A percentile compares a stretch with the other conserved stretches of the same genome.
These are phyloP conservation scores for Cyathus striatus DNA, from an alignment of 768 basidiomycete genomes.

Conservation along the genomic window DNA sequence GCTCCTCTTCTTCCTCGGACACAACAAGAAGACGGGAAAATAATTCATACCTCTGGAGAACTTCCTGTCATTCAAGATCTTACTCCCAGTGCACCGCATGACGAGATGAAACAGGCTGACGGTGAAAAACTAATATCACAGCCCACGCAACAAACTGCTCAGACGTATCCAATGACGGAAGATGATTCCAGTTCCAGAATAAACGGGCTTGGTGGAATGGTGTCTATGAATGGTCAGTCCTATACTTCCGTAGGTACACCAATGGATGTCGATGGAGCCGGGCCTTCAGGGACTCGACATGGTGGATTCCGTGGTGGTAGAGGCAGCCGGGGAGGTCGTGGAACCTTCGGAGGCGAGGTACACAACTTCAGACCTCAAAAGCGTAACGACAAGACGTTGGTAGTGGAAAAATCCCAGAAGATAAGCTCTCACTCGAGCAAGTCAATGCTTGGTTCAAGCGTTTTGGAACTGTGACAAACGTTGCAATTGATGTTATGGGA, in stretches of 20 bases:
- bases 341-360: constrained; percentile 61
- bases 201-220: not conserved
- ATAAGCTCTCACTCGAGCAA: constrained; percentile 69
- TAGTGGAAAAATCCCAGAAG: constrained; percentile 90
- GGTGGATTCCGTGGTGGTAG: constrained; percentile 32
- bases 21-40: constrained; percentile 47
- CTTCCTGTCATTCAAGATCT: constrained; percentile 82
- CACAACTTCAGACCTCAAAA: constrained; percentile 64
- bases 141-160: constrained; percentile 10
- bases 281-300: constrained; percentile 19
- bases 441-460: constrained; percentile 89
- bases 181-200: not conserved
- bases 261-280: constrained; percentile 24
- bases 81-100: constrained; percentile 48
- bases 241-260: constrained; percentile 16
- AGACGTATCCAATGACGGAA: constrained; percentile 4
- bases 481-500: constrained; percentile 72
- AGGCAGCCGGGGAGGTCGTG: constrained; percentile 44
- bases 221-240: constrained; percentile 12
- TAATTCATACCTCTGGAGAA: constrained; percentile 54
- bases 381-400: constrained; percentile 74
- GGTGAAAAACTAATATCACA: no score
- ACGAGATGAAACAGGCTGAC: constrained; percentile 18
- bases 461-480: constrained; percentile 90
- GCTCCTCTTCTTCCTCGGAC: constrained; percentile 53